Conservation (phyloP, 257 asterid genomes). For the Thymus quinquecostatus region DNA sequence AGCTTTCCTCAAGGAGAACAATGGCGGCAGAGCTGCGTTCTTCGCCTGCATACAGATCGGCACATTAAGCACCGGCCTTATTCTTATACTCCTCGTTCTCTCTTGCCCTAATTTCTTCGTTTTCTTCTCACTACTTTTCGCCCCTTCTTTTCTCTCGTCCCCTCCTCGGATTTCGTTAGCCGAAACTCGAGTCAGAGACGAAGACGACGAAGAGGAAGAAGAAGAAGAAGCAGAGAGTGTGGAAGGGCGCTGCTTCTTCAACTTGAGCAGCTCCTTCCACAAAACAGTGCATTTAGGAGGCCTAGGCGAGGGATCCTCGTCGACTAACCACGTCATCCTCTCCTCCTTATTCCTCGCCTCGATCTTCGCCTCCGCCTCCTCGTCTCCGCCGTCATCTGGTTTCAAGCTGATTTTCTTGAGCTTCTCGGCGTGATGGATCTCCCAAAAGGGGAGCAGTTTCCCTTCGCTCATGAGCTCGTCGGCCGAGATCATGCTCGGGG, state of each 20-base stretch:
- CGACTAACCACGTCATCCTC: constrained; percentile 63
- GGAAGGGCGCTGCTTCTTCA: constrained; percentile 67
- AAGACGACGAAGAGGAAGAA: constrained; percentile 50
- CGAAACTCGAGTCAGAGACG: constrained; percentile 44
- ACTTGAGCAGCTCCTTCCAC: constrained; percentile 75
- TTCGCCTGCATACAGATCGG: constrained; percentile 70
- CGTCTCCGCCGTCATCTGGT: constrained; percentile 27
- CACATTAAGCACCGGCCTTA: constrained; percentile 75
- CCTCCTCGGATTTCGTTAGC: constrained; percentile 24
- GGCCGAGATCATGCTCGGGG: constrained; percentile 60
- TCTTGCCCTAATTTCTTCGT: constrained; percentile 37
- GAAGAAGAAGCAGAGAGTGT: constrained; percentile 55
- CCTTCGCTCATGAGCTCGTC: constrained; percentile 79
- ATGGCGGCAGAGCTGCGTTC: constrained; percentile 56
- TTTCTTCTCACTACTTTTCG: constrained; percentile 49
- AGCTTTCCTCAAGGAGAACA: constrained; percentile 61
- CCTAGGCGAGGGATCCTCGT: constrained; percentile 94
- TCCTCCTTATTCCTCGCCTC: constrained; percentile 42
- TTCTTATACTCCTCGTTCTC: constrained; percentile 52
- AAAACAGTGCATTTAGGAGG: constrained; percentile 91
- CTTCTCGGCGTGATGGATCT: constrained; percentile 57
- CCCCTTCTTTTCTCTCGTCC: constrained; percentile 41
- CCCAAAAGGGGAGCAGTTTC: constrained; percentile 71
- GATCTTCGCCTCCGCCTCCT: constrained; percentile 5
- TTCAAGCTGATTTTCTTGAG: constrained; percentile 52